These are phyloP conservation scores for Metschnikowia reukaufii DNA, from an alignment of 805 yeast species.

Conservation along the genomic window DNA sequence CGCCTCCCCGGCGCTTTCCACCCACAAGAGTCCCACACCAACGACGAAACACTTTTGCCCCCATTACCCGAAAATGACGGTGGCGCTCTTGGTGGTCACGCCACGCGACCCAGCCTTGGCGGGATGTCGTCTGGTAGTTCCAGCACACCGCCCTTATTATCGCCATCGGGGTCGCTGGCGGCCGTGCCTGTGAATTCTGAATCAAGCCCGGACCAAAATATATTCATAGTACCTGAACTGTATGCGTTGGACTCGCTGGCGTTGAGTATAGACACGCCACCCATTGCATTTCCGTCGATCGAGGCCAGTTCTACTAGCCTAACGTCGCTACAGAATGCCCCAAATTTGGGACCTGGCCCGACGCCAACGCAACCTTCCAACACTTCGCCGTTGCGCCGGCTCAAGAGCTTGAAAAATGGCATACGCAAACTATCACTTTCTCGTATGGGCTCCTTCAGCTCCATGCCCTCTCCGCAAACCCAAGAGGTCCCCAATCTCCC, in stretches of 20 bases:
- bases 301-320: conserved; percentile 10
- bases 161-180: conserved; percentile 2
- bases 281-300: conserved; percentile 19
- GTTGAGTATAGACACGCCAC: conserved; percentile 19
- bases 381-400: conserved; percentile 35
- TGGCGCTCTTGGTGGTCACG: neutral
- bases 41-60: conserved; percentile 23
- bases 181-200: conserved; percentile 3
- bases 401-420: conserved; percentile 39
- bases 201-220: conserved; percentile 1
- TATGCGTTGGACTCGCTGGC: conserved; percentile 30
- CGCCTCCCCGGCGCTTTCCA: neutral
- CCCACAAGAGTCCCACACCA: neutral
- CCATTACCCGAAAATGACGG: conserved; percentile 23
- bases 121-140: conserved; percentile 1
- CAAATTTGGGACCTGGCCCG: conserved; percentile 3
- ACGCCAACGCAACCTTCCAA: conserved; percentile 2
- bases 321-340: conserved; percentile 5
- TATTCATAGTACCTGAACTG: conserved; percentile 14
- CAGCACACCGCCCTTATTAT: neutral
- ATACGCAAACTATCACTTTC: conserved; percentile 38
- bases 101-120: neutral
- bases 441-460: conserved; percentile 11
- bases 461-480: conserved; percentile 4
- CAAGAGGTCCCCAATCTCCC: conserved; percentile 1